These are phyloP conservation scores for Microdochium paspali DNA, from an alignment of 2,329 filamentous ascomycete species.

Conservation along the genomic window DNA sequence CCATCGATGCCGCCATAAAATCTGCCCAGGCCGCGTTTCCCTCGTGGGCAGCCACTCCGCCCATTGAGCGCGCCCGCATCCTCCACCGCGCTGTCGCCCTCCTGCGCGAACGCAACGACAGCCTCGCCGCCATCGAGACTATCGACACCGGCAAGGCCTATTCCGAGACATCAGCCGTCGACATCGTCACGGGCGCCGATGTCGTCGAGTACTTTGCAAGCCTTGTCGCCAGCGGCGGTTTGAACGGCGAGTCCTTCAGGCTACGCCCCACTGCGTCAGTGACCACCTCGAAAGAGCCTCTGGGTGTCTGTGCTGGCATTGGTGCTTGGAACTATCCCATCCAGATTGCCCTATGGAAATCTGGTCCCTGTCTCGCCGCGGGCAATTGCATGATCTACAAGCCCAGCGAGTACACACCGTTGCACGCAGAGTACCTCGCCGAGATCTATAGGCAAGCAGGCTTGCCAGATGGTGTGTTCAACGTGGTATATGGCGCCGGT, in stretches of 20 bases:
- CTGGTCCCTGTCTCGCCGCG: conserved; percentile 73
- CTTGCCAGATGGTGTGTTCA: conserved; percentile 75
- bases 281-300: conserved; percentile 70
- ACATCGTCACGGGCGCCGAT: conserved; percentile 74
- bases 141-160: conserved; percentile 80
- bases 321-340: conserved; percentile 91
- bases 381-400: conserved; percentile 91
- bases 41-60: conserved; percentile 65
- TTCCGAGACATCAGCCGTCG: conserved; percentile 75
- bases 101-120: conserved; percentile 68
- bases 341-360: conserved; percentile 87
- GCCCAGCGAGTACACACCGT: conserved; percentile 75
- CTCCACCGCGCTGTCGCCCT: conserved; percentile 68
- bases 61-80: conserved; percentile 67
- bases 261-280: conserved; percentile 71
- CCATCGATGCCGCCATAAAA: conserved; percentile 63
- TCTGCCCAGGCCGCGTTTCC: conserved; percentile 66
- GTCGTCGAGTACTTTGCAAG: conserved; percentile 83
- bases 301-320: conserved; percentile 80
- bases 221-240: conserved; percentile 63
- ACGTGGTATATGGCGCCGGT: conserved; percentile 73
- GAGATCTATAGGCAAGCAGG: conserved; percentile 72
- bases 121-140: conserved; percentile 70
- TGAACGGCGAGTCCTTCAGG: conserved; percentile 72
- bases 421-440: conserved; percentile 71